phyloP scores from a whole-genome alignment of 2,329 filamentous ascomycete species.

The Colletotrichum viniferum region DNA sequence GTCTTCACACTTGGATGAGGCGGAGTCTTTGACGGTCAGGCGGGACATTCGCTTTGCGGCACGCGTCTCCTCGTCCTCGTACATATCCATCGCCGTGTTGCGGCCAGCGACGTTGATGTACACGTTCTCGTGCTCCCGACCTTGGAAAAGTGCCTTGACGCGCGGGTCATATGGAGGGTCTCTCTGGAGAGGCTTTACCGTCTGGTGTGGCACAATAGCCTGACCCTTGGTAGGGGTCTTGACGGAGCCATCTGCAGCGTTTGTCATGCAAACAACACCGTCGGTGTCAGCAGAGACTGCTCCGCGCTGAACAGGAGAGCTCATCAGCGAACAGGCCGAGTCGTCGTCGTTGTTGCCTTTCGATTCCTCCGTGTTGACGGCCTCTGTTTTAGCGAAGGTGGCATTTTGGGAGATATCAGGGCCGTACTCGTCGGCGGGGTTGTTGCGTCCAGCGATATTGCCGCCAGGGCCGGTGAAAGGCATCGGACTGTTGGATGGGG shows the following conservation, averaged over 20 bases:
- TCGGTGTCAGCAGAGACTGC: neutral
- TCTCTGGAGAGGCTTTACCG: conserved; percentile 21
- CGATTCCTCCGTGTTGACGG: neutral
- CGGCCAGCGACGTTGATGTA: conserved; percentile 25
- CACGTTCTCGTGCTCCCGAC: conserved; percentile 13
- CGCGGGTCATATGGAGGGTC: conserved; percentile 19
- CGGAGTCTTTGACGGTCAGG: neutral
- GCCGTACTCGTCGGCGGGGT: neutral
- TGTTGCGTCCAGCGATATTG: neutral
- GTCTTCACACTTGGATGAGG: neutral
- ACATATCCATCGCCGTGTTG: conserved; percentile 30
- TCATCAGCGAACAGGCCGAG: neutral
- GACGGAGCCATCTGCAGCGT: neutral
- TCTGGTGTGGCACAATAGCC: neutral
- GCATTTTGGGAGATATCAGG: neutral
- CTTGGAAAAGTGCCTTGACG: conserved; percentile 26
- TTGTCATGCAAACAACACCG: neutral
- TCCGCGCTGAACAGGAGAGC: neutral
- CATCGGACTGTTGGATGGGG: neutral
- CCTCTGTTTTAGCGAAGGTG: neutral
- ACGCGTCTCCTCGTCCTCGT: conserved; percentile 18
- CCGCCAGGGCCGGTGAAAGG: neutral
- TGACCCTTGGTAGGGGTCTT: neutral
- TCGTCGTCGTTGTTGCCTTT: neutral
- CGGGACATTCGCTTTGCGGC: neutral